Evolutionary conservation across 345 rosid species (phyloP).

Genomic region (Psidium guajava): DNA sequence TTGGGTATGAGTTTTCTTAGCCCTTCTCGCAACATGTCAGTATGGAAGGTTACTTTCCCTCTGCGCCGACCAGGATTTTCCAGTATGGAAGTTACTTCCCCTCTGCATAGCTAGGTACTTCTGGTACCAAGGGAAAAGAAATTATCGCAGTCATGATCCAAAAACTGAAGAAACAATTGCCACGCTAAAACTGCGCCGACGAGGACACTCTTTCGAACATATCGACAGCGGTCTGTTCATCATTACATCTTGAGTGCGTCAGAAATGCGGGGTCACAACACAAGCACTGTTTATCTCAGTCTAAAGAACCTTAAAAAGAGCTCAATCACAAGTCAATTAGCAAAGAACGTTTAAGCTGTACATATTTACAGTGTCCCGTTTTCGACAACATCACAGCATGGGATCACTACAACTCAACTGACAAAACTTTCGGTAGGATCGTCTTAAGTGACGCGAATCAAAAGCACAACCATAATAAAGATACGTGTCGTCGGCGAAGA

Average conservation of each 20-base stretch:
- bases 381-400: neutral
- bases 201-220: neutral
- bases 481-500: constrained; percentile 54
- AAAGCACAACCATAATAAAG: constrained; percentile 70
- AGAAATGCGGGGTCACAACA: neutral
- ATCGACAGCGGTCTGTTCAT: neutral
- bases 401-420: neutral
- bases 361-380: neutral
- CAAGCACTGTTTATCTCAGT: neutral
- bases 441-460: constrained; percentile 57
- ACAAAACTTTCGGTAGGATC: neutral
- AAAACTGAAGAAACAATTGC: no score
- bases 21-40: neutral
- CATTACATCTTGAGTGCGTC: neutral
- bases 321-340: neutral
- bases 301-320: neutral
- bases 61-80: no score
- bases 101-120: neutral
- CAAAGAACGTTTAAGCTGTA: neutral
- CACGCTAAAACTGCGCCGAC: neutral
- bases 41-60: no score
- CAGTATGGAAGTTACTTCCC: no score
- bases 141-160: neutral
- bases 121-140: neutral
- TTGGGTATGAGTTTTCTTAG: neutral